phyloP scores from a whole-genome alignment of 2,329 filamentous ascomycete genomes.

The Nemania sp. region DNA sequence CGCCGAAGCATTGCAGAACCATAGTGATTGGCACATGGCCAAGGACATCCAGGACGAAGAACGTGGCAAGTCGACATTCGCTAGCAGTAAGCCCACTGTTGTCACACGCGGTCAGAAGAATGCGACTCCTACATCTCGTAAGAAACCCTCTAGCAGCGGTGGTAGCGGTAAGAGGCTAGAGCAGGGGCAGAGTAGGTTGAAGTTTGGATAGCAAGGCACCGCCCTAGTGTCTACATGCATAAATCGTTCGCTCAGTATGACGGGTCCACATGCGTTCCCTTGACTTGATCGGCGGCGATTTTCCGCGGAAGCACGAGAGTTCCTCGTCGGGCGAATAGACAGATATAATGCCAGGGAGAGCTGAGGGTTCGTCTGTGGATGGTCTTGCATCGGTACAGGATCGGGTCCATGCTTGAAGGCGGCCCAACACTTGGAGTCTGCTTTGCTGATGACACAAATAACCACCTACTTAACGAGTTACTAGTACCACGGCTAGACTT shows the following conservation, averaged over 20 bases:
- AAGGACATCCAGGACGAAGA: slow-evolving; percentile 80
- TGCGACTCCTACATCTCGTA: slow-evolving; percentile 55
- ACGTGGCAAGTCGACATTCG: slow-evolving; percentile 63
- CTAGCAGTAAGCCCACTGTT: slow-evolving; percentile 50
- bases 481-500: slow-evolving; percentile 12
- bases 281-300: slow-evolving; percentile 12
- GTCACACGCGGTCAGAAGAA: slow-evolving; percentile 52
- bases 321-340: slow-evolving; percentile 3
- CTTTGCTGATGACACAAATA: slow-evolving; percentile 19
- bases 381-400: slow-evolving; percentile 8
- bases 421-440: slow-evolving; percentile 21
- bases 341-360: slow-evolving; percentile 25
- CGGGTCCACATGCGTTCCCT: slow-evolving; percentile 17
- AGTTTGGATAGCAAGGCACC: slow-evolving; percentile 61
- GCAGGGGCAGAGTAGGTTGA: slow-evolving; percentile 70
- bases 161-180: slow-evolving; percentile 58
- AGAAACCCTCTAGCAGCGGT: slow-evolving; percentile 51
- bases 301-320: slow-evolving; percentile 19
- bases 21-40: slow-evolving; percentile 95
- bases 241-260: slow-evolving; percentile 23
- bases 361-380: slow-evolving; percentile 12
- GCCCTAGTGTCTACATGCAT: slow-evolving; percentile 40
- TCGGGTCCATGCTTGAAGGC: slow-evolving; percentile 22
- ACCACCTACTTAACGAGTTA: slow-evolving; percentile 8
- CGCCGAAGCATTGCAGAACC: slow-evolving; percentile 74